Evolutionary conservation across 352 stramenopile species (phyloP).

Genomic region (Phytophthora agathidicida): DNA sequence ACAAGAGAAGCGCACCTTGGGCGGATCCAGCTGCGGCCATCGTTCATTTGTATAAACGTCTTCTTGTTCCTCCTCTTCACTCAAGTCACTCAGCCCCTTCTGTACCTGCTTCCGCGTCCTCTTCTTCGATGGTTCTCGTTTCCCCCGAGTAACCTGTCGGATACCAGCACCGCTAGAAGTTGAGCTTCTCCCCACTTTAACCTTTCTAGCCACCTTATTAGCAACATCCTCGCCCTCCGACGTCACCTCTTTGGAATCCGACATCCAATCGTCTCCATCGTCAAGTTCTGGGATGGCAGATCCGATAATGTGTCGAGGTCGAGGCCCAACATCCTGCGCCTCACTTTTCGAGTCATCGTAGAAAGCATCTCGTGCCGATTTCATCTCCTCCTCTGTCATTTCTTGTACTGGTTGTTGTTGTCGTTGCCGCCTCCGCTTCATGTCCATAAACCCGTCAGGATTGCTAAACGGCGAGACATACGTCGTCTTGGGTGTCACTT

Average conservation of each 20-base stretch:
- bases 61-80: constrained; percentile 39
- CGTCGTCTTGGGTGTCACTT: background rate
- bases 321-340: constrained; percentile 19
- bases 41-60: constrained; percentile 32
- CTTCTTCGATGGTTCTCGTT: background rate
- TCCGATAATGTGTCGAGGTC: constrained; percentile 49
- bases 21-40: constrained; percentile 60
- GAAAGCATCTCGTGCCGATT: constrained; percentile 31
- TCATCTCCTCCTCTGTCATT: constrained; percentile 30
- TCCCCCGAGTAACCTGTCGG: background rate
- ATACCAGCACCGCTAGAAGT: background rate
- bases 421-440: constrained; percentile 26
- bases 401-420: constrained; percentile 9
- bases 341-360: constrained; percentile 44
- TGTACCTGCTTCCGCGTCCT: constrained; percentile 7
- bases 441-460: constrained; percentile 34
- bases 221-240: constrained; percentile 18
- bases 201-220: background rate
- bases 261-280: constrained; percentile 66
- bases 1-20: constrained; percentile 32
- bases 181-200: background rate
- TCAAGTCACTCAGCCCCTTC: constrained; percentile 16
- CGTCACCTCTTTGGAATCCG: constrained; percentile 53
- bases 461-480: constrained; percentile 72
- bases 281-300: constrained; percentile 36